Percentiles rank a stretch among this genome's conserved stretches.
phyloP scores from a whole-genome alignment of 2,329 filamentous ascomycete genomes.

The Fusarium marasasianum region DNA sequence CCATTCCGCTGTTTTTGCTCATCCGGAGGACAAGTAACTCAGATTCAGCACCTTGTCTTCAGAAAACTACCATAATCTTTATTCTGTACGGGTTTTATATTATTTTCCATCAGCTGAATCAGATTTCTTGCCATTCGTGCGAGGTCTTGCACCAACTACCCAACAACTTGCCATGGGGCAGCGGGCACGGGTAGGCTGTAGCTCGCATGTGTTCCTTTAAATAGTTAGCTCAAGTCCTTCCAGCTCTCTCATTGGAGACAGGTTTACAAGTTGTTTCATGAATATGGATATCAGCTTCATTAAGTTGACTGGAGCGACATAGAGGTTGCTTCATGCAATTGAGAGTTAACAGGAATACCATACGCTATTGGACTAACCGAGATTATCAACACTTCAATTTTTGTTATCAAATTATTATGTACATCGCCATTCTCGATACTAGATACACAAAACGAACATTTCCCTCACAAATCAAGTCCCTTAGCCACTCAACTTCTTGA shows the following conservation, averaged over 20 bases:
- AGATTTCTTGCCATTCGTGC: background rate
- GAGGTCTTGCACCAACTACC: too few relatives aligned
- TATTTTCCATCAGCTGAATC: too few relatives aligned
- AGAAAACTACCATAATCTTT: too few relatives aligned
- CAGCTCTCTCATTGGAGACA: background rate
- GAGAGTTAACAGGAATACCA: too few relatives aligned
- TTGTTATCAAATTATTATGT: background rate
- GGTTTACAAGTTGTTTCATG: too few relatives aligned
- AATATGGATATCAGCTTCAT: too few relatives aligned
- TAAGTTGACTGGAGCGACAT: background rate
- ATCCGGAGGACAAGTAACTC: too few relatives aligned
- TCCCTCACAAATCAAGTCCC: fast-evolving
- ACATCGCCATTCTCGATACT: background rate
- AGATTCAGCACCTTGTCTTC: too few relatives aligned
- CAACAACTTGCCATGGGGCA: too few relatives aligned
- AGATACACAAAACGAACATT: background rate
- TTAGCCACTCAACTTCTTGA: constrained; percentile 1
- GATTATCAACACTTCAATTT: background rate
- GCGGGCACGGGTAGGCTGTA: fast-evolving
- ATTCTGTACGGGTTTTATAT: too few relatives aligned
- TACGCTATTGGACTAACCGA: background rate
- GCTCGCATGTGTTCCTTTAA: background rate
- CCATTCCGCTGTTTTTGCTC: too few relatives aligned
- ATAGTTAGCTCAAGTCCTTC: background rate
- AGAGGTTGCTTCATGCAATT: background rate